A percentile compares a stretch with the other conserved stretches of the same genome.
Evolutionary conservation across 805 yeast species (phyloP).

Genomic region (Saccharomycopsis javanensis): DNA sequence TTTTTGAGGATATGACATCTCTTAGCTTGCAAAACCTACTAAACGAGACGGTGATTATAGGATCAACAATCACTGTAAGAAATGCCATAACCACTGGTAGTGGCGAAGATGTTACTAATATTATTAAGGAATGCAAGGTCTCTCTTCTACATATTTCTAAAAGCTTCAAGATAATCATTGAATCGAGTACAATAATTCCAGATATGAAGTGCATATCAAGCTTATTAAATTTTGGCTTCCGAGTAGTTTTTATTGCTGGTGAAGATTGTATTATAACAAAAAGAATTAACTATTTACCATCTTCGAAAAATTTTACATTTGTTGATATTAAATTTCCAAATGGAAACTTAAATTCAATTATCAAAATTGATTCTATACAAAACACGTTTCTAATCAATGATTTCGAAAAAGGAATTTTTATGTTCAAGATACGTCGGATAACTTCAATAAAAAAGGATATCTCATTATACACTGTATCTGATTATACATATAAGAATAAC

Average conservation of each 20-base stretch:
- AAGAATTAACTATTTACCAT: conserved; percentile 15
- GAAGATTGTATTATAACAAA: conserved; percentile 10
- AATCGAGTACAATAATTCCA: not conserved
- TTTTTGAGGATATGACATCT: conserved; percentile 16
- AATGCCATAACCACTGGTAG: not conserved
- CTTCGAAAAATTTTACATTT: not conserved
- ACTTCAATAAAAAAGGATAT: conserved; percentile 7
- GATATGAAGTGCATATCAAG: conserved; percentile 11
- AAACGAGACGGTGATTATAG: conserved; percentile 6
- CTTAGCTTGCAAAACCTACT: conserved; percentile 13
- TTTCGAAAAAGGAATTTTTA: conserved; percentile 5
- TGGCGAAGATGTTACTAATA: not conserved
- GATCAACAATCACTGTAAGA: not conserved
- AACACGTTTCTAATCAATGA: conserved; percentile 12
- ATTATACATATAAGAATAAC: conserved; percentile 17
- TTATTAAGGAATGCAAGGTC: not conserved
- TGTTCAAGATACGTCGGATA: conserved; percentile 5
- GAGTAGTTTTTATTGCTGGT: conserved; percentile 11
- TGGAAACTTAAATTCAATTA: not conserved
- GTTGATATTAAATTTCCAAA: not conserved
- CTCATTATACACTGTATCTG: conserved; percentile 15
- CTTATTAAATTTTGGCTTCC: conserved; percentile 13
- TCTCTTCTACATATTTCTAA: not conserved
- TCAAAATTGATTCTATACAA: not conserved
- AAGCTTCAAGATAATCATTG: not conserved